These are phyloP conservation scores for Boletus reticulatus DNA, from an alignment of 768 basidiomycete genomes.

Conservation along the genomic window DNA sequence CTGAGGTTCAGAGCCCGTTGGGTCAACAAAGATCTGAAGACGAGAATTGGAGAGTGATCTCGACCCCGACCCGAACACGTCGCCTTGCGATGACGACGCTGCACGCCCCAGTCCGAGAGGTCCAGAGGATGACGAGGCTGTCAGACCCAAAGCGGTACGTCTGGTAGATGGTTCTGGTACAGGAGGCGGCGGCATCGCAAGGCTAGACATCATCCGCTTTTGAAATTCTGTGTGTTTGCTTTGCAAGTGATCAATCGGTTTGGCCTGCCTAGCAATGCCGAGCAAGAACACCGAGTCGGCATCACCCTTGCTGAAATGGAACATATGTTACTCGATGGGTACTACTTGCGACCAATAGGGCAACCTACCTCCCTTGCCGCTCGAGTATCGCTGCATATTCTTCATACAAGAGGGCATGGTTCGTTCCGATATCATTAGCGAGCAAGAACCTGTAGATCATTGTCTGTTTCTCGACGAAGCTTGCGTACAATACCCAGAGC, in stretches of 20 bases:
- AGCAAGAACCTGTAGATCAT: constrained; percentile 89
- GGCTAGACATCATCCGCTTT: constrained; percentile 76
- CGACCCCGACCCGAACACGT: constrained; percentile 32
- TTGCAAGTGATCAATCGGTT: constrained; percentile 78
- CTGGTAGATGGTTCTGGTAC: constrained; percentile 36
- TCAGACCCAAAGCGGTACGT: constrained; percentile 46
- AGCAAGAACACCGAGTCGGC: constrained; percentile 90
- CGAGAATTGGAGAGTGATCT: constrained; percentile 51
- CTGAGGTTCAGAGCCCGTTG: constrained; percentile 49
- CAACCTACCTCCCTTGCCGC: constrained; percentile 68
- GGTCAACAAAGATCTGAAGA: constrained; percentile 73
- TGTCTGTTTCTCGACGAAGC: constrained; percentile 85
- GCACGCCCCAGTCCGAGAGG: constrained; percentile 16
- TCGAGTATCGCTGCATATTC: constrained; percentile 88
- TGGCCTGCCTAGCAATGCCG: constrained; percentile 81
- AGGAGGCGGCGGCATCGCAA: constrained; percentile 37
- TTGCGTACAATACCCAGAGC: constrained; percentile 92
- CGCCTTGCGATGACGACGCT: constrained; percentile 18
- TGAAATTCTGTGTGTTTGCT: constrained; percentile 83
- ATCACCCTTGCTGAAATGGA: constrained; percentile 63
- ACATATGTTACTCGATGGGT: constrained; percentile 16
- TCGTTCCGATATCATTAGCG: constrained; percentile 87
- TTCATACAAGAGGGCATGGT: constrained; percentile 82
- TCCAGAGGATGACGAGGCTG: constrained; percentile 36
- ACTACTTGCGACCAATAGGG: constrained; percentile 30